Base-by-base conservation (phyloP, 1,284 basidiomycete species). In the Ceratobasidium papillatum region DNA sequence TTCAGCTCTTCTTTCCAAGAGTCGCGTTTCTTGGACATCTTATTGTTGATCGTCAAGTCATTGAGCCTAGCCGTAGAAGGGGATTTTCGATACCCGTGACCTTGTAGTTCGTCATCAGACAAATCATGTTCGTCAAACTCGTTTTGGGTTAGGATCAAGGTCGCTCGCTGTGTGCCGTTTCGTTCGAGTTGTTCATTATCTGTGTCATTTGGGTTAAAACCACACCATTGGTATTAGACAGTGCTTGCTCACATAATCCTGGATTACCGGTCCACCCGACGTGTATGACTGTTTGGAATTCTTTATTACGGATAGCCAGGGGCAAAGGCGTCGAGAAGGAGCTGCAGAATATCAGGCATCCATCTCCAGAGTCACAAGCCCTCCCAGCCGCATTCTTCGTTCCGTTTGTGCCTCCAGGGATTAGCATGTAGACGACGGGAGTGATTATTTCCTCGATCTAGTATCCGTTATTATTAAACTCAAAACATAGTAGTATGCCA, bases 1-100 rank as follows among this genome's bases (percentile, higher is more conserved):
- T 32, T 36, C 32, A 64, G 43, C 14, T 64, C 4, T 32, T 30
- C 62, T 27, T 64, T 64, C 62, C 62, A 64, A 22, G 41, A n/a
- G 14, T 64, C 27, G 8, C 62, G 62, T 25, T 14, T 47, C 22
- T 12, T 19, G 7, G 56, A 58, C 32, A 58, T 17, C 22, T 58
- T 58, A 4, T 19, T n/a, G 27, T 30, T 47, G n/a, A 12, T 11
- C 11, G 41, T 32, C 27, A 47, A 12, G n/a, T 43, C 41, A 19
- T 64, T 64, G 25, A 43, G 41, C 14, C 14, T 47, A 4, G 9
- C 43, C 11, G 62, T 47, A 19, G 41, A 7, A 17, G 41, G 27
- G 12, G 36, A 58, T 8, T 38, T 12, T n/a, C 14, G 1, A 25
- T 45, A 43, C 9, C 61, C 61, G 2, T 3, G n/a, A 30, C 47